These are phyloP conservation scores for Dichotomocladium elegans DNA, from an alignment of 371 early-diverging fungal genomes.

Conservation along the genomic window DNA sequence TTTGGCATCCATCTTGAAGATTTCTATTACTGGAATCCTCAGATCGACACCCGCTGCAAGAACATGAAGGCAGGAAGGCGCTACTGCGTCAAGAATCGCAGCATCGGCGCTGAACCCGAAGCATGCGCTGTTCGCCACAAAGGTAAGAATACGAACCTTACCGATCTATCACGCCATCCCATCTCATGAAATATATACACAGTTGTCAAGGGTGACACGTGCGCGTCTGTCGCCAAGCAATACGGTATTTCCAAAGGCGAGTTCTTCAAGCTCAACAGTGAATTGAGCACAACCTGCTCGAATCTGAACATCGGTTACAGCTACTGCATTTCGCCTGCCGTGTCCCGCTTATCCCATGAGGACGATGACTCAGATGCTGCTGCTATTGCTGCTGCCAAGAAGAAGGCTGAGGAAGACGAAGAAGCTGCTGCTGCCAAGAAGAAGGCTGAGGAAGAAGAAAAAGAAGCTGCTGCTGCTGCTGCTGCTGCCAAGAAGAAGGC, in stretches of 20 bases:
- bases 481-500: neutral
- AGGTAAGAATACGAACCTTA: conserved; percentile 9
- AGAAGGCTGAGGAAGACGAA: neutral
- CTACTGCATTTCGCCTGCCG: conserved; percentile 12
- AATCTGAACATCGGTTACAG: conserved; percentile 19
- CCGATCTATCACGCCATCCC: neutral
- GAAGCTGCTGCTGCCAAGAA: neutral
- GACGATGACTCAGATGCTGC: neutral
- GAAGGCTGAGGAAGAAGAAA: neutral
- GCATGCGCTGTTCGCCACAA: conserved; percentile 12
- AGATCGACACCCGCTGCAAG: conserved; percentile 17
- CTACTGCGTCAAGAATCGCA: conserved; percentile 14
- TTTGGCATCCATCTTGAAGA: conserved; percentile 16
- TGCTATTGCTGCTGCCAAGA: neutral
- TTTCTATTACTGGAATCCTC: conserved; percentile 17
- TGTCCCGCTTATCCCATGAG: neutral
- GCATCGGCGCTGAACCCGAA: neutral
- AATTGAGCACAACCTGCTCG: conserved; percentile 17
- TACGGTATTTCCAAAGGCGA: conserved; percentile 13
- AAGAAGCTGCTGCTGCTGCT: too few relatives aligned
- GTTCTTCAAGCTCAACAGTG: conserved; percentile 14
- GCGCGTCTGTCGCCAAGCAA: conserved; percentile 14
- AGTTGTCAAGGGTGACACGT: conserved; percentile 22
- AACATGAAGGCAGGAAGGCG: conserved; percentile 14
- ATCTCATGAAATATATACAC: neutral